Evolutionary conservation across 176 grass and related monocot genomes (phyloP).

Genomic region (Alloteropsis semialata): DNA sequence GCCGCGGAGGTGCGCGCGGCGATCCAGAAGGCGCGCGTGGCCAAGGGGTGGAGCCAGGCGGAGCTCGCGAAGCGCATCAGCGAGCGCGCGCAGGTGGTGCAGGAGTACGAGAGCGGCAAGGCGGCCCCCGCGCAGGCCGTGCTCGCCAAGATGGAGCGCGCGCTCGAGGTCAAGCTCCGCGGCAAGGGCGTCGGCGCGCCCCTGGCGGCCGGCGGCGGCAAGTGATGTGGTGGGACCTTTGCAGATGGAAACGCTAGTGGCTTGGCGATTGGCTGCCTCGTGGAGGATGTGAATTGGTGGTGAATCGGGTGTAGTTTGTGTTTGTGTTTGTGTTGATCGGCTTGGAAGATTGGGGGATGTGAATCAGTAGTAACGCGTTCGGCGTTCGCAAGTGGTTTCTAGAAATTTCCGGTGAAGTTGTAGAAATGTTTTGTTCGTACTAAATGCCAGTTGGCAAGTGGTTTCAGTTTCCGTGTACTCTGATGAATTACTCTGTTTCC

Average conservation of each 20-base stretch:
- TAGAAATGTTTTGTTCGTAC: no score
- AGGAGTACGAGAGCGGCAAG: constrained; percentile 86
- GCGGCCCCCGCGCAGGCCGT: constrained; percentile 73
- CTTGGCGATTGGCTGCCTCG: neutral
- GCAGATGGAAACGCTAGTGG: neutral
- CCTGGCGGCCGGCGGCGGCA: constrained; percentile 1
- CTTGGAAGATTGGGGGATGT: neutral
- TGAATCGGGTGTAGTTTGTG: no score
- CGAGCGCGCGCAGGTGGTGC: constrained; percentile 76
- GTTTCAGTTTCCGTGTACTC: no score
- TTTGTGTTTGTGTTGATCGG: no score
- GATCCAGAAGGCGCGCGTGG: constrained; percentile 79
- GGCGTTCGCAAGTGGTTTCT: neutral
- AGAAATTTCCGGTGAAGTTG: no score
- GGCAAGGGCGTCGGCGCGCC: constrained; percentile 50
- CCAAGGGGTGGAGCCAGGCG: constrained; percentile 85
- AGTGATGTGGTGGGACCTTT: neutral
- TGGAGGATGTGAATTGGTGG: neutral
- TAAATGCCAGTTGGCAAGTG: neutral
- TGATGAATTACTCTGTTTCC: neutral
- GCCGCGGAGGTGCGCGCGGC: constrained; percentile 50
- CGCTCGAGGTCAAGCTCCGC: constrained; percentile 75
- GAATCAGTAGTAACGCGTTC: neutral
- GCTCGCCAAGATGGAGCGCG: constrained; percentile 88
- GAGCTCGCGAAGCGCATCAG: constrained; percentile 85